These are phyloP conservation scores for Quercus berberidifolia DNA, from an alignment of 306 rosid genomes.

Conservation along the genomic window DNA sequence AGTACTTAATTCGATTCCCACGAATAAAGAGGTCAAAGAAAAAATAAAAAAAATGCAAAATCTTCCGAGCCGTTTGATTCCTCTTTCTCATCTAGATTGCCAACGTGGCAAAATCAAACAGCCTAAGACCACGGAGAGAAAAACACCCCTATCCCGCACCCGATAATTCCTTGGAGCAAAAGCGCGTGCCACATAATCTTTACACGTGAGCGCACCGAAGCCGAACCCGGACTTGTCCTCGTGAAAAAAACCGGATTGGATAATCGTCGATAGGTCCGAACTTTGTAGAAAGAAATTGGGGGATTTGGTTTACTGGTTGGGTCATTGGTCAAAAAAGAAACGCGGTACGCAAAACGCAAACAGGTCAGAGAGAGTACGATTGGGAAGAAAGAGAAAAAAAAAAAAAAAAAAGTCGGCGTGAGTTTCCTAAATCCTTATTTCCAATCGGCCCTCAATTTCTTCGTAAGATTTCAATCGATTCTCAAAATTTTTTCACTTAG, in stretches of 20 bases:
- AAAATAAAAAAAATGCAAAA: no score
- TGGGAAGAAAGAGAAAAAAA: neutral
- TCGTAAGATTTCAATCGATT: neutral
- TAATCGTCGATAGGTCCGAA: conserved; percentile 50
- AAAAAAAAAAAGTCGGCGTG: conserved; percentile 20
- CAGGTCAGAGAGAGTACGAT: conserved; percentile 19
- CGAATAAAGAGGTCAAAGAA: no score
- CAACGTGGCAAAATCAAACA: no score
- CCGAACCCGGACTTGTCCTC: conserved; percentile 48
- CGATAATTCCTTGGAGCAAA: no score
- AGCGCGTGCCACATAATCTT: no score
- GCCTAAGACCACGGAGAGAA: no score
- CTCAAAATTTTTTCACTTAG: neutral
- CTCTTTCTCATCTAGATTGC: no score
- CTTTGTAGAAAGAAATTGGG: conserved; percentile 44
- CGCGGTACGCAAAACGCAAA: conserved; percentile 9
- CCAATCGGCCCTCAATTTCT: neutral
- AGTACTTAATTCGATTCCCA: no score
- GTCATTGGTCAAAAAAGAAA: conserved; percentile 44
- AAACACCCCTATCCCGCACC: no score
- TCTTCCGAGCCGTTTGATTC: no score
- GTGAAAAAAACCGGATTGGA: conserved; percentile 41
- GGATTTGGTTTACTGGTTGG: conserved; percentile 38
- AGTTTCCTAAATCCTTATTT: conserved; percentile 1
- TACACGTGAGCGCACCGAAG: conserved; percentile 40